Base-by-base conservation (phyloP, 1,284 basidiomycete species). In the Microbotryum scabiosae region DNA sequence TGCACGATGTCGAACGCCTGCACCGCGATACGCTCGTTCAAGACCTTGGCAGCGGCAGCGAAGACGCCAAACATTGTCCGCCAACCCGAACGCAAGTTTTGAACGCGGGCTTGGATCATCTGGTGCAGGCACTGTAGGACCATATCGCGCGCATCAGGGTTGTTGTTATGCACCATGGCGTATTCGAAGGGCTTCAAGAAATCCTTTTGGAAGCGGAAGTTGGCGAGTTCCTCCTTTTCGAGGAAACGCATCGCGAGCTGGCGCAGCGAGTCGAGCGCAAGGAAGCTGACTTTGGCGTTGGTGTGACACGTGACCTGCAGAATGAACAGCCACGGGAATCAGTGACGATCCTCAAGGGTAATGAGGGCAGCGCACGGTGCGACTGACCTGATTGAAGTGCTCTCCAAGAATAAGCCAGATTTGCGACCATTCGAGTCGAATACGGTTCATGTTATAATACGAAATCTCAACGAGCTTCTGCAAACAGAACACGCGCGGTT, bases 141-240 rank as follows among this genome's bases (percentile, higher is more conserved):
- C 91, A 99, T 91, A 74, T 99, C 96, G 61, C 94, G 85, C 49
- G 96, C 85, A 71, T 97, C 94, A 5, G 90, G 85, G 75, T 97
- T 96, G 62, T 85, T 82, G 76, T 97, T 98, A 74, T 97, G 88
- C 49, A 87, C 83, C 88, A 99, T 99, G 2, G 97, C 93, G 75
- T 96, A 87, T 77, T 98, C 93, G 74, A 98, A 99, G 1, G 96
- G 96, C 73, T 91, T 89, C 59, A 99, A 77, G 77, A 99, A 99
- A 75, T 99, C 96, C 76, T 98, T 99, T 72, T 99, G 96, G 78
- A 99, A 99, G 73, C 94, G 92, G 82, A 98, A 99, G 77, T 97
- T 92, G 0, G 91, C 84, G 66, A 99, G 75, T 75, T 99, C 96
- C 74, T 98, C 94, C 77, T 98, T 98, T 76, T 98, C 96, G 72